A percentile compares a stretch with the other conserved stretches of the same genome.
These are phyloP conservation scores for Blastocystis sp. DNA, from an alignment of 352 stramenopile genomes.

Conservation along the genomic window DNA sequence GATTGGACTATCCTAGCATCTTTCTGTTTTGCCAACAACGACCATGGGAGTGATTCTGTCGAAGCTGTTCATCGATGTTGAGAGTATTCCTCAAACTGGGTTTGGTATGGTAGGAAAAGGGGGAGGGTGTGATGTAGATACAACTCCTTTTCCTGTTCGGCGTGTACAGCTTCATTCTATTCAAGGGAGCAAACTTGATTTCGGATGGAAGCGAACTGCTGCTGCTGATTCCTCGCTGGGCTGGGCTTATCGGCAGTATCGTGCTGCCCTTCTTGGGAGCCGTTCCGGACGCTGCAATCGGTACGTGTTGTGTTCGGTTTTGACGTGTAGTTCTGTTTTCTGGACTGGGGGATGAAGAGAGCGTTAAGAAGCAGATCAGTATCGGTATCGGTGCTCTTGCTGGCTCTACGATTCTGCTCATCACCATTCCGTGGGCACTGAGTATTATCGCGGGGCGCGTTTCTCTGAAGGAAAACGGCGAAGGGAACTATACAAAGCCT, in stretches of 20 bases:
- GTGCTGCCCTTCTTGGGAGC: conserved; percentile 94
- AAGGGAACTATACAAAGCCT: conserved; percentile 85
- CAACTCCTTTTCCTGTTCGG: conserved; percentile 91
- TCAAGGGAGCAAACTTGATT: conserved; percentile 94
- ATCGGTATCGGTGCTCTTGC: conserved; percentile 96
- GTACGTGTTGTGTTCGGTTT: conserved; percentile 62
- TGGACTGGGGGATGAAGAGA: conserved; percentile 83
- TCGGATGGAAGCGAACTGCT: conserved; percentile 95
- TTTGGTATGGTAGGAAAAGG: conserved; percentile 79
- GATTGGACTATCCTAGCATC: neutral
- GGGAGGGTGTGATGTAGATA: conserved; percentile 75
- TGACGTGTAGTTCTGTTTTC: conserved; percentile 92
- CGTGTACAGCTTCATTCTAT: conserved; percentile 95
- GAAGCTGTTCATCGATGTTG: conserved; percentile 85
- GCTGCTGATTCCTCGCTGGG: conserved; percentile 90
- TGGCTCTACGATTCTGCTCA: conserved; percentile 97
- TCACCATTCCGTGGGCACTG: conserved; percentile 95
- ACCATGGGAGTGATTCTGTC: conserved; percentile 70
- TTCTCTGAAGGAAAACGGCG: conserved; percentile 86
- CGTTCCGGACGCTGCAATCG: conserved; percentile 75
- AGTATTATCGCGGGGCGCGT: conserved; percentile 90
- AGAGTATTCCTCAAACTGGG: conserved; percentile 76
- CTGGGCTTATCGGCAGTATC: conserved; percentile 92
- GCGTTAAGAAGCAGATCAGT: conserved; percentile 90
- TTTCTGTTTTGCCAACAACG: neutral